These are phyloP conservation scores for Taphrina flavorubra DNA, from an alignment of 1,139 yeast genomes.

Conservation along the genomic window DNA sequence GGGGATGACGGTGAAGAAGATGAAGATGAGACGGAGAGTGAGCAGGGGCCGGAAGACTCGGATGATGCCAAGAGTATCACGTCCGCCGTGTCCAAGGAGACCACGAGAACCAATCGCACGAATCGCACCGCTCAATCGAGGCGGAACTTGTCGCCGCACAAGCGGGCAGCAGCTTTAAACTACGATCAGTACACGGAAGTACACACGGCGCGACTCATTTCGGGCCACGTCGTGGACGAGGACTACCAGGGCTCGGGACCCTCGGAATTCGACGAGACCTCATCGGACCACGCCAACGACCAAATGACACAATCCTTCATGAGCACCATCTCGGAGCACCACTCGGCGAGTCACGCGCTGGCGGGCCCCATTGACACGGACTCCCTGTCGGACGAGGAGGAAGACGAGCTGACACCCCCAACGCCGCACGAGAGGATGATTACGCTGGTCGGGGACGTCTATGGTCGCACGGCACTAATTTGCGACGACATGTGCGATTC, in stretches of 20 bases:
- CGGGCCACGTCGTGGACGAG: slow-evolving; percentile 97
- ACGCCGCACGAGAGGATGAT: slow-evolving; percentile 82
- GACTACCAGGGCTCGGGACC: slow-evolving; percentile 57
- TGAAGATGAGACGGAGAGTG: slow-evolving; percentile 43
- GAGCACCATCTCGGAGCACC: slow-evolving; percentile 28
- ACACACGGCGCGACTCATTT: slow-evolving; percentile 93
- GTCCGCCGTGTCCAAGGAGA: slow-evolving; percentile 26
- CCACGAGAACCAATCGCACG: slow-evolving; percentile 31
- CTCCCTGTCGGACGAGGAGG: slow-evolving; percentile 48
- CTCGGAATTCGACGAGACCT: slow-evolving; percentile 46
- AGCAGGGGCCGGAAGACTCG: slow-evolving; percentile 54
- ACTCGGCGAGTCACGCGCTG: slow-evolving; percentile 30
- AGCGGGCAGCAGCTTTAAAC: slow-evolving; percentile 14
- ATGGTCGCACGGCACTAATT: slow-evolving; percentile 86
- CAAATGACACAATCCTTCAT: slow-evolving; percentile 42
- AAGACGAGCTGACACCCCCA: slow-evolving; percentile 71
- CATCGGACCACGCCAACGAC: slow-evolving; percentile 43
- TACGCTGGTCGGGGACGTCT: slow-evolving; percentile 95
- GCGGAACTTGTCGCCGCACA: slow-evolving; percentile 35
- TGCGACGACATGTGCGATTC: slow-evolving; percentile 97
- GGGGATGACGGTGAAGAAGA: slow-evolving; percentile 44
- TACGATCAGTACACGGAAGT: slow-evolving; percentile 54
- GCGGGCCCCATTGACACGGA: slow-evolving; percentile 38
- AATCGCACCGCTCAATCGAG: slow-evolving; percentile 33
- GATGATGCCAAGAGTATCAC: slow-evolving; percentile 54